Base-by-base conservation (phyloP, 768 basidiomycete species). In the Pisolithus sp. region DNA sequence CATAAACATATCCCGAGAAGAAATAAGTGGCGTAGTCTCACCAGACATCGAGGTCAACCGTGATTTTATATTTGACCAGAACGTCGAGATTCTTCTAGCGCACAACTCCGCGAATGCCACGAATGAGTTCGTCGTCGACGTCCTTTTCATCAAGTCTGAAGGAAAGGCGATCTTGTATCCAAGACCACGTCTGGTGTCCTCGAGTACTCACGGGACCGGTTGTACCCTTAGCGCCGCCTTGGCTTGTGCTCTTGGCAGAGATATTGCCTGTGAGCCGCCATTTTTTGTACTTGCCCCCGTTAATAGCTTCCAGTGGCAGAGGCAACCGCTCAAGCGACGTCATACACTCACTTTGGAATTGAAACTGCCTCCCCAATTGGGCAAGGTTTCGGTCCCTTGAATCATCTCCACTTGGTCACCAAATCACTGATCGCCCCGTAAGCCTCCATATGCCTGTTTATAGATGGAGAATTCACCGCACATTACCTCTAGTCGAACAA, bases 171-270 rank as follows among this genome's bases (percentile, higher is more conserved):
- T 78, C 2, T 48, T 89, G 17, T 85, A 82, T 53, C 72, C 80
- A 18, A 76, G 80, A 7, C 83, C 86, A 2, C 71, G 79, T 13
- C 69, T 91, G 20, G 72, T 83, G 13, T 82, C 87, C 6, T 76
- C 68, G 31, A 89, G 75, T 57, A 96, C 93, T 0, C 93, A 95
- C 62, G 93, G 93, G 1, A 96, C 93, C 0, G 93, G 93, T 2
- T 96, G 93, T 64, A 96, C 93, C 0, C 73, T 96, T n/a, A 85
- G 83, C 43, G 83, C 93, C 0, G 89, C 91, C 0, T 76, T 95
- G 17, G 84, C 85, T 2, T 82, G 81, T 50, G 74, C 74, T 5
- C 70, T 93, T 15, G 85, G 80, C 3, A 42, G 82, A 80, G 52
- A 57, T 54, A 8, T 46, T 55, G n/a, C 53, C 73, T 76, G 47